Percentiles rank a stretch among this genome's conserved stretches.
Evolutionary conservation across 2,329 filamentous ascomycete genomes (phyloP).

Genomic region (Fusarium pseudograminearum): DNA sequence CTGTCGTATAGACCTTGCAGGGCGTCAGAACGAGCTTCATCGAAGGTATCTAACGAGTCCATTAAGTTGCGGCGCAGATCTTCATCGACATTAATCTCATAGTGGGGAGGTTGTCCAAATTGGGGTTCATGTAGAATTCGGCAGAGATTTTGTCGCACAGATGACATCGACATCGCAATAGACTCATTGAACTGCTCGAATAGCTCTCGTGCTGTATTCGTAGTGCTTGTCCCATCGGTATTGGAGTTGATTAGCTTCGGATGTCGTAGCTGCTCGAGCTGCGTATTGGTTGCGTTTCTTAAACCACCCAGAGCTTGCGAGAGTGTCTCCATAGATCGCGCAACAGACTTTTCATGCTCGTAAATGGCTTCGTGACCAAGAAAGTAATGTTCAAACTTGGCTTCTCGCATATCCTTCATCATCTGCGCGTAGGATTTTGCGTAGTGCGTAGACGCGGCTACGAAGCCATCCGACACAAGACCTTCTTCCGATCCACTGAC

Average conservation of each 20-base stretch:
- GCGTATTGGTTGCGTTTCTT: conserved; percentile 87
- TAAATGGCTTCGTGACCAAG: conserved; percentile 84
- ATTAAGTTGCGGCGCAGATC: conserved; percentile 88
- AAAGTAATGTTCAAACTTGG: conserved; percentile 89
- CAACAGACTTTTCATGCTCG: conserved; percentile 79
- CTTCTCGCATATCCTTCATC: conserved; percentile 82
- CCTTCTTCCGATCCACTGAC: conserved; percentile 84
- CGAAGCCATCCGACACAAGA: conserved; percentile 73
- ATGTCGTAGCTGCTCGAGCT: conserved; percentile 80
- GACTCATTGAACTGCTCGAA: conserved; percentile 37
- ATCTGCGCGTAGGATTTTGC: conserved; percentile 75
- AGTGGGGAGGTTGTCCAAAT: conserved; percentile 52
- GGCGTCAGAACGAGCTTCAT: conserved; percentile 90
- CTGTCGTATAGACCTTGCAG: conserved; percentile 82
- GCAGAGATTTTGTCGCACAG: conserved; percentile 28
- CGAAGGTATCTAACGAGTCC: conserved; percentile 85
- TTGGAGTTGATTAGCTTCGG: neutral
- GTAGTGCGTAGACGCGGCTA: conserved; percentile 71
- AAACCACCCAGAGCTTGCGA: conserved; percentile 91
- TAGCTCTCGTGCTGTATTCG: conserved; percentile 21
- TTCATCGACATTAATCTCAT: conserved; percentile 72
- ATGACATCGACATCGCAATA: conserved; percentile 34
- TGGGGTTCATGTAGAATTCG: conserved; percentile 43
- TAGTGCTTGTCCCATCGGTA: accelerated
- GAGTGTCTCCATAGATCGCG: conserved; percentile 85